Base-by-base conservation (phyloP, 805 yeast species). In the Saccharomycopsis sp. region DNA sequence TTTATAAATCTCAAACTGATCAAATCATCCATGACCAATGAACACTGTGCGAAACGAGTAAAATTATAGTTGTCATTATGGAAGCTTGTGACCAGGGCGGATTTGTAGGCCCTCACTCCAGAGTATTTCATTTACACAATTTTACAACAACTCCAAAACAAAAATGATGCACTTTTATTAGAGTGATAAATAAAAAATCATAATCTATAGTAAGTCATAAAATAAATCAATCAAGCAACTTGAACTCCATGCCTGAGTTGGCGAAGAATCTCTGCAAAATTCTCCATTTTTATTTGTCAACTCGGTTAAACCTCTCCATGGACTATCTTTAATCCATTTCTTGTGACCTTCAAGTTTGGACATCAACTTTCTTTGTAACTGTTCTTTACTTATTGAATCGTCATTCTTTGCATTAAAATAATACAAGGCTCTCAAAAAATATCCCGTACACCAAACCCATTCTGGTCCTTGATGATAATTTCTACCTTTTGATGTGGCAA, bases 401-500 rank as follows among this genome's bases (percentile, higher is more conserved):
- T n/a, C n/a, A 1, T 63, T 60, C 3, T 60, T 54, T 4, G 60
- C 54, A 50, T 77, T 75, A 54, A 80, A 74, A 34, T 62, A 57
- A 29, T 73, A 63, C 52, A 67, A 76, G 0, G 97, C 95, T 48
- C 96, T 72, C 49, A 92, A 61, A 55, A 86, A 89, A 58, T 76
- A 87, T 2, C 98, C 98, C 20, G 70, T 68, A 44, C 77, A 72
- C 96, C 96, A 89, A 26, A 84, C 82, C 98, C 98, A 89, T 57
- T 92, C 98, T 2, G 98, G 98, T 2, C 98, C 98, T 62, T 89
- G 97, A 59, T 89, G 98, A 58, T 89, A 89, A 61, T 92, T 92
- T 52, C 97, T 73, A 23, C 98, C 98, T 60, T 87, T 86, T 2
- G 96, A 70, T 0, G 96, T 87, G 1, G 94, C 86, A 68, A 87